phyloP scores from a whole-genome alignment of 2,329 filamentous ascomycete genomes.

The Apiospora koreana region DNA sequence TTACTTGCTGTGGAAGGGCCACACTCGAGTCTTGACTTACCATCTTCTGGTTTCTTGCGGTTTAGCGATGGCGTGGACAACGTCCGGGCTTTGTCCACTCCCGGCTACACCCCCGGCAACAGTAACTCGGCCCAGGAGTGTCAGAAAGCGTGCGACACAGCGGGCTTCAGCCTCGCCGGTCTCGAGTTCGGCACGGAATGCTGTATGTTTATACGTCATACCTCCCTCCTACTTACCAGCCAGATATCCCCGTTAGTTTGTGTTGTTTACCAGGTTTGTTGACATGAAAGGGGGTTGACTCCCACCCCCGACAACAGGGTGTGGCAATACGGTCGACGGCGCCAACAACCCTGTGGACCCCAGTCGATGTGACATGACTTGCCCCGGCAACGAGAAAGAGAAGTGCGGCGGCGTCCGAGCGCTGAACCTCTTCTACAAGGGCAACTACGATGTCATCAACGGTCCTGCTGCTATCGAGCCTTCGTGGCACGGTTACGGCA shows the following conservation, averaged over 20 bases:
- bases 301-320: neutral
- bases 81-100: neutral
- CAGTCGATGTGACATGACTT: neutral
- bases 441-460: neutral
- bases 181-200: constrained; percentile 39
- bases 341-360: neutral
- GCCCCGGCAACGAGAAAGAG: constrained; percentile 1
- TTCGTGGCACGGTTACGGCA: neutral
- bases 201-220: constrained; percentile 16
- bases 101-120: neutral
- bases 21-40: neutral
- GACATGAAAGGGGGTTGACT: neutral
- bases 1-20: neutral
- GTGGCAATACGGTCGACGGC: neutral
- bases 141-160: constrained; percentile 25
- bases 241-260: neutral
- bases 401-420: constrained; percentile 1
- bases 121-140: constrained; percentile 40
- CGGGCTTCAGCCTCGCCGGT: constrained; percentile 39
- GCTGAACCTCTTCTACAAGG: constrained; percentile 5
- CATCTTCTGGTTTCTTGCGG: neutral
- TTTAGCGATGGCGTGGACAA: neutral
- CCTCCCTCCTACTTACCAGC: neutral
- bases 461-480: neutral
- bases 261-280: neutral